Base-by-base conservation (phyloP, 1,139 yeast genomes). In the Chernovozyma aurita region DNA sequence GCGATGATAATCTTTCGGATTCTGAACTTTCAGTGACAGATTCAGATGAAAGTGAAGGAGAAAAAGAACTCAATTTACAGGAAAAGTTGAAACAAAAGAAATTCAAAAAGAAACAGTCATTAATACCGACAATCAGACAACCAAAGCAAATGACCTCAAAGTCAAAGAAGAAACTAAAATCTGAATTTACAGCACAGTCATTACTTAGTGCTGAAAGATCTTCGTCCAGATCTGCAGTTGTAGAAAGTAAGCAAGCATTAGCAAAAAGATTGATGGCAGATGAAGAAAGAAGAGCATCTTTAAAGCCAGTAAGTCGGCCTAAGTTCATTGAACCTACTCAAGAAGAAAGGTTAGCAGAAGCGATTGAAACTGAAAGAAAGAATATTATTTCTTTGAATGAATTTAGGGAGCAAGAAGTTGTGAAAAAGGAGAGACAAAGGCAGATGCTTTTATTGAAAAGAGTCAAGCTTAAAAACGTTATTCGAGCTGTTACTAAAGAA, bases 341-440 rank as follows among this genome's bases (percentile, higher is more conserved):
- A 50, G 95, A 83, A 43, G 95, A 92, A 53, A 70, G 90, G 40
- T 62, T 92, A 35, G 82, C 74, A 11, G 95, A 88, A 52, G 97
- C 98, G 0, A 68, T 80, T 32, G 85, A 82, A 47, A 94, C 97
- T 0, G 98, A 92, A 56, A 72, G 75, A 52, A 73, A 75, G 34
- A 92, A 94, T 55, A 63, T 79, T 4, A 67, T 77, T 22, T 84
- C 97, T 3, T 66, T 92, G 45, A 78, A 85, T 42, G 70, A 73
- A 49, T 90, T 85, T 51, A 77, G 82, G 49, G 94, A 90, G 48
- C 92, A 86, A 54, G 98, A 92, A 55, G 69, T 84, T 31, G 82
- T 79, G 32, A 83, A 86, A 51, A 87, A 86, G 55, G 82, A 82
- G 55, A 74, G 75, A 37, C 90, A 90, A 52, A 65, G 90, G 40